Percentiles rank a stretch among this genome's conserved stretches.
Conservation (phyloP, 163 green algal genomes). For the Prototheca stagnorum region DNA sequence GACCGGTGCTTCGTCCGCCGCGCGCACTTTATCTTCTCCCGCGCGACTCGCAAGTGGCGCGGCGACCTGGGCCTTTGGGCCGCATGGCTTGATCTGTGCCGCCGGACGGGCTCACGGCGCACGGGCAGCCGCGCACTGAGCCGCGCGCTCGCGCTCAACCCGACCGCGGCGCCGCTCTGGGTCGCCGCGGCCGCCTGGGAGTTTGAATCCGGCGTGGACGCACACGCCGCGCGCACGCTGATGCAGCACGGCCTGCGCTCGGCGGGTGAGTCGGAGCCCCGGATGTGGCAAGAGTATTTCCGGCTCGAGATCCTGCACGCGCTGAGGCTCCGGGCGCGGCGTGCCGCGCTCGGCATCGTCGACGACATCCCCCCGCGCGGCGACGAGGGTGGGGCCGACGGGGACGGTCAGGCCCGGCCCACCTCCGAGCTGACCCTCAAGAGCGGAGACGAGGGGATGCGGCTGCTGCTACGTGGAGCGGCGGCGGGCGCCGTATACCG, state of each 20-base stretch:
- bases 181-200: conserved; percentile 76
- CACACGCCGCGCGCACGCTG: conserved; percentile 52
- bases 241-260: conserved; percentile 85
- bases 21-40: conserved; percentile 83
- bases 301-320: conserved; percentile 78
- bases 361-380: not conserved
- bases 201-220: conserved; percentile 71
- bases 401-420: conserved; percentile 4
- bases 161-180: conserved; percentile 65
- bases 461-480: conserved; percentile 35
- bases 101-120: conserved; percentile 26
- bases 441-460: too few relatives aligned
- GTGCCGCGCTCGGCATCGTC: conserved; percentile 49
- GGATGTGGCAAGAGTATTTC: conserved; percentile 82
- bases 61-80: conserved; percentile 75
- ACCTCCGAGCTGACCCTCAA: too few relatives aligned
- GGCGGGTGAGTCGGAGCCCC: conserved; percentile 20
- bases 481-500: conserved; percentile 35
- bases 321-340: conserved; percentile 43
- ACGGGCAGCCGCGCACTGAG: conserved; percentile 55
- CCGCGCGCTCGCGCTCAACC: conserved; percentile 73
- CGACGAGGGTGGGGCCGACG: not conserved
- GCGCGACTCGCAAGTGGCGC: conserved; percentile 68
- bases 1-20: conserved; percentile 54
- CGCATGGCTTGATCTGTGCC: conserved; percentile 69